Percentiles rank a stretch among this genome's conserved stretches.
Conservation (phyloP, 169 alveolate species). For the Cryptosporidium sp. region DNA sequence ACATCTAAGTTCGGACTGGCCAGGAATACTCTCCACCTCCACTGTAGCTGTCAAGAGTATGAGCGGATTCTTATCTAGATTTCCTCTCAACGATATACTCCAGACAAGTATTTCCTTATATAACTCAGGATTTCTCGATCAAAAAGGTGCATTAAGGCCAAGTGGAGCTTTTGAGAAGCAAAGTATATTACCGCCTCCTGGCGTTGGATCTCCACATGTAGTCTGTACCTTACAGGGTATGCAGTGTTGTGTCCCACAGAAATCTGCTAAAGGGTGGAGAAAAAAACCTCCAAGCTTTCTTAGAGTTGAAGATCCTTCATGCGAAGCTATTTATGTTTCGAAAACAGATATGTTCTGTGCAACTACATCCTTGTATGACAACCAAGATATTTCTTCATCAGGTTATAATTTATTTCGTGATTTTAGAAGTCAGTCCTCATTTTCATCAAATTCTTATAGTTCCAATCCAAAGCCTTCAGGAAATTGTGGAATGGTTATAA, state of each 20-base stretch:
- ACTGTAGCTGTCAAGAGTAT: slow-evolving; percentile 57
- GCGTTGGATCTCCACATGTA: slow-evolving; percentile 78
- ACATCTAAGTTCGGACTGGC: slow-evolving; percentile 39
- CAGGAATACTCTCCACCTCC: slow-evolving; percentile 65
- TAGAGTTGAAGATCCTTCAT: slow-evolving; percentile 65
- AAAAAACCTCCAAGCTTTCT: slow-evolving; percentile 70
- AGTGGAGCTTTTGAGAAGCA: slow-evolving; percentile 75
- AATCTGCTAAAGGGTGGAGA: slow-evolving; percentile 78
- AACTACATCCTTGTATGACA: slow-evolving; percentile 66
- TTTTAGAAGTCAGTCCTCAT: neutral
- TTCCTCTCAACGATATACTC: slow-evolving; percentile 59
- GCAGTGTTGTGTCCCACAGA: slow-evolving; percentile 82
- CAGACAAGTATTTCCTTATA: slow-evolving; percentile 68
- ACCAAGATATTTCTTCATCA: neutral
- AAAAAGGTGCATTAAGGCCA: slow-evolving; percentile 73
- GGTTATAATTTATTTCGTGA: neutral
- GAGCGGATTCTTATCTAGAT: slow-evolving; percentile 69
- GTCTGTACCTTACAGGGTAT: slow-evolving; percentile 78
- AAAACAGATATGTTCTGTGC: slow-evolving; percentile 75
- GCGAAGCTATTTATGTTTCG: slow-evolving; percentile 70
- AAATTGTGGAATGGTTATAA: slow-evolving; percentile 77
- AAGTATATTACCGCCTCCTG: slow-evolving; percentile 80
- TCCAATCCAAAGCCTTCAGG: slow-evolving; percentile 21
- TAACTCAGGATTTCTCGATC: slow-evolving; percentile 72
- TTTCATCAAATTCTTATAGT: neutral